These are phyloP conservation scores for Zygoascus ofunaensis DNA, from an alignment of 805 yeast species.

Conservation along the genomic window DNA sequence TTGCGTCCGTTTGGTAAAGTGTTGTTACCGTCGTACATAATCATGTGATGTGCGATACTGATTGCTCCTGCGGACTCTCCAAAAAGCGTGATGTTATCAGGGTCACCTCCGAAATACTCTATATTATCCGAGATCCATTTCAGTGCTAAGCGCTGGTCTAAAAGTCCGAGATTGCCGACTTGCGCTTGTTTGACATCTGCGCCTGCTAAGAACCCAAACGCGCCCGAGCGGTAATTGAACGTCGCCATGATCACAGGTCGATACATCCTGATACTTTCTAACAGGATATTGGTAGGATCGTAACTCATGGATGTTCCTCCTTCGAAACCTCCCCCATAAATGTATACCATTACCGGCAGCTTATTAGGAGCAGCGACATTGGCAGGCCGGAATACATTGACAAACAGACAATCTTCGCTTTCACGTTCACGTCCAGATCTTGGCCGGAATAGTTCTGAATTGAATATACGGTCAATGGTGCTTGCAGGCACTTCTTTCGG, in stretches of 20 bases:
- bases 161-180: slow-evolving; percentile 34
- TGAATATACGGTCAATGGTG: too few relatives aligned
- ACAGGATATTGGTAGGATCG: slow-evolving; percentile 1
- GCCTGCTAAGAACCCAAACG: neutral
- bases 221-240: neutral
- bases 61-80: slow-evolving; percentile 40
- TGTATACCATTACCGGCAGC: slow-evolving; percentile 32
- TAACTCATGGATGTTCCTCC: slow-evolving; percentile 25
- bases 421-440: neutral
- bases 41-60: slow-evolving; percentile 9
- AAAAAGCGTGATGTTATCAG: slow-evolving; percentile 33
- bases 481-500: neutral
- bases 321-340: slow-evolving; percentile 32
- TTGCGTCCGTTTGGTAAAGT: slow-evolving; percentile 11
- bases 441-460: neutral
- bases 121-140: slow-evolving; percentile 40
- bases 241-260: neutral
- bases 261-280: neutral
- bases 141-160: slow-evolving; percentile 40
- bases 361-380: neutral
- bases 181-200: neutral
- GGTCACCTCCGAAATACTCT: slow-evolving; percentile 39
- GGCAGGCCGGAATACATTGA: slow-evolving; percentile 15
- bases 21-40: slow-evolving; percentile 9
- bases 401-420: slow-evolving; percentile 1